These are phyloP conservation scores for Apiospora aurea DNA, from an alignment of 2,329 filamentous ascomycete genomes.

Conservation along the genomic window DNA sequence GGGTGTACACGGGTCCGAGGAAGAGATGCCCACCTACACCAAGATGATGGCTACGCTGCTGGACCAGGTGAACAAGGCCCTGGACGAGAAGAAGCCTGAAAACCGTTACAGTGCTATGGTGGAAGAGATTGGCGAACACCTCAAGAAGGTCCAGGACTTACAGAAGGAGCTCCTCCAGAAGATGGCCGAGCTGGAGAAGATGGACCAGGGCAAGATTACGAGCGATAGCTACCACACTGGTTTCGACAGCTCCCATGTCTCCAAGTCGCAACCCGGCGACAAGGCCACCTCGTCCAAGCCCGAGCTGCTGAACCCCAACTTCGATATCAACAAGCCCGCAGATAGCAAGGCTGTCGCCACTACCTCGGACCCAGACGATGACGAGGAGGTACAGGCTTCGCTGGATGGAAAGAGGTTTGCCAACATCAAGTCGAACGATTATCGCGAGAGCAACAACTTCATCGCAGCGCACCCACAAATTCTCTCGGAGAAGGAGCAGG, in stretches of 20 bases:
- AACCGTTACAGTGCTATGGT: constrained; percentile 79
- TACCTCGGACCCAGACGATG: constrained; percentile 64
- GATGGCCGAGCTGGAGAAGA: constrained; percentile 81
- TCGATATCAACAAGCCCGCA: constrained; percentile 43
- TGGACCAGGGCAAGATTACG: constrained; percentile 89
- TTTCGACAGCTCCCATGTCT: constrained; percentile 85
- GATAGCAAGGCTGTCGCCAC: constrained; percentile 31
- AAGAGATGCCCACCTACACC: constrained; percentile 82
- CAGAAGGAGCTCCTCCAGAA: constrained; percentile 78
- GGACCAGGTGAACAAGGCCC: constrained; percentile 86
- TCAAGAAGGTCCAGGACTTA: constrained; percentile 77
- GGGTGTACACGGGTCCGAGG: constrained; percentile 80
- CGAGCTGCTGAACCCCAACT: constrained; percentile 79
- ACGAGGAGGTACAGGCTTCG: constrained; percentile 78
- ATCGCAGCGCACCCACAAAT: constrained; percentile 81
- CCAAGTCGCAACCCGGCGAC: constrained; percentile 48
- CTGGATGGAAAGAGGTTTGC: constrained; percentile 82
- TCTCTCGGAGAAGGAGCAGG: constrained; percentile 84
- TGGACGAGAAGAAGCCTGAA: constrained; percentile 77
- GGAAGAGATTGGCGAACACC: constrained; percentile 77
- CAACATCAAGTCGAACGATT: constrained; percentile 78
- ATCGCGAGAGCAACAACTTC: constrained; percentile 75
- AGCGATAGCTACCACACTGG: constrained; percentile 89
- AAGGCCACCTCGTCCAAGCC: constrained; percentile 60
- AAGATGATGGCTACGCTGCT: constrained; percentile 99